Conservation (phyloP, 306 rosid genomes). For the Acacia melanoxylon region DNA sequence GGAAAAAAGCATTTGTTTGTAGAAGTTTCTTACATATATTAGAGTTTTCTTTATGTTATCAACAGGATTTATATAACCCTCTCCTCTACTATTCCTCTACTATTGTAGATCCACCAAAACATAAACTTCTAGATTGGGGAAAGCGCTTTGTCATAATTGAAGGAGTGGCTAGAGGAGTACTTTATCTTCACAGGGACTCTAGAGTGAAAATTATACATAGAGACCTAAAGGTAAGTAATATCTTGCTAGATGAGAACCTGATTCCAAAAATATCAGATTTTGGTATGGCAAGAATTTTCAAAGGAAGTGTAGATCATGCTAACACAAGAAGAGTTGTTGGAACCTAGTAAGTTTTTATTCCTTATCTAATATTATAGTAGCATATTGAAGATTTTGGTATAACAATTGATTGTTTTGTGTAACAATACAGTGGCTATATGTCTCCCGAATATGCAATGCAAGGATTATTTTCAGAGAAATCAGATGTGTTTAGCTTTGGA, state of each 20-base stretch:
- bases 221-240: too few relatives aligned
- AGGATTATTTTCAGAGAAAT: slow-evolving; percentile 1
- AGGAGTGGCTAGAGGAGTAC: background rate
- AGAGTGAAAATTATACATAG: background rate
- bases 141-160: background rate
- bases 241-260: too few relatives aligned
- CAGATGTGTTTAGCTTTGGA: background rate
- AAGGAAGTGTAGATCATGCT: too few relatives aligned
- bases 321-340: too few relatives aligned
- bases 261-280: too few relatives aligned
- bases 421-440: slow-evolving; percentile 32
- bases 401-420: background rate
- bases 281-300: too few relatives aligned
- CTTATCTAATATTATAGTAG: too few relatives aligned
- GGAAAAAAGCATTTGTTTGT: background rate
- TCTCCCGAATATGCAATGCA: slow-evolving; percentile 41
- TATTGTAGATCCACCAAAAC: background rate
- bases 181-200: background rate
- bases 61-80: background rate
- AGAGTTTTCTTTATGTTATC: background rate
- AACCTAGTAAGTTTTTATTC: too few relatives aligned
- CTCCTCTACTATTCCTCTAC: too few relatives aligned
- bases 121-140: background rate
- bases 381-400: background rate
- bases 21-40: background rate